A percentile compares a stretch with the other conserved stretches of the same genome.
Evolutionary conservation across 768 basidiomycete genomes (phyloP).

Genomic region (Pleurotus djamor): DNA sequence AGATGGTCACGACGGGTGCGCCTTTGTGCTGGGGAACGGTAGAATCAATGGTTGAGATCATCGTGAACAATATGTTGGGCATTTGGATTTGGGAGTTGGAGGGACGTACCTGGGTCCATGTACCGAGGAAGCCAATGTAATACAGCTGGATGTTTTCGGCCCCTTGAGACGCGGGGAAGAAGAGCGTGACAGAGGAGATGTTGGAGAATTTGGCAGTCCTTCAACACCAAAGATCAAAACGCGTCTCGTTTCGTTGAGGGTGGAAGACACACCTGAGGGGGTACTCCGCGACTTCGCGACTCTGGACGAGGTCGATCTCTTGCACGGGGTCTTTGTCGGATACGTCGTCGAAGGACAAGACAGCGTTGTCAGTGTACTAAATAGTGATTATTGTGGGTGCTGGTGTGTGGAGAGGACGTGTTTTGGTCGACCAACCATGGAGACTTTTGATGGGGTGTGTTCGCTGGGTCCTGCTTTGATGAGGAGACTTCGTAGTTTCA

Average conservation of each 20-base stretch:
- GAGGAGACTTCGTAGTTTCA: slow-evolving; percentile 79
- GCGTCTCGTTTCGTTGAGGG: too few relatives aligned
- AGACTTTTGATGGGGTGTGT: slow-evolving; percentile 72
- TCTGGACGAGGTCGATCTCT: slow-evolving; percentile 67
- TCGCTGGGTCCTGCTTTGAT: slow-evolving; percentile 82
- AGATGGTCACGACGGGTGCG: slow-evolving; percentile 81
- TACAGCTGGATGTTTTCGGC: slow-evolving; percentile 76
- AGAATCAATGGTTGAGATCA: too few relatives aligned
- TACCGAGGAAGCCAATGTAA: slow-evolving; percentile 84
- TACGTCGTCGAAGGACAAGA: slow-evolving; percentile 80
- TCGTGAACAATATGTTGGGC: slow-evolving; percentile 2
- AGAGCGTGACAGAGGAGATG: slow-evolving; percentile 77
- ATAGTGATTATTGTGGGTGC: background rate
- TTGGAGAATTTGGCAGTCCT: slow-evolving; percentile 89
- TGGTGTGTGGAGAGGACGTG: background rate
- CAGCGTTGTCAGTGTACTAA: slow-evolving; percentile 77
- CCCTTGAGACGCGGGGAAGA: slow-evolving; percentile 78
- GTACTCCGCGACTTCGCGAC: slow-evolving; percentile 82
- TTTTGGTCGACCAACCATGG: slow-evolving; percentile 47
- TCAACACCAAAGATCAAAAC: too few relatives aligned
- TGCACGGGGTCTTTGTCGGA: slow-evolving; percentile 62
- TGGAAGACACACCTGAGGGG: slow-evolving; percentile 61
- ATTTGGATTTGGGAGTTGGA: background rate
- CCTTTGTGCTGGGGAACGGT: slow-evolving; percentile 55
- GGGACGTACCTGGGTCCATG: slow-evolving; percentile 67